A percentile compares a stretch with the other conserved stretches of the same genome.
Evolutionary conservation across 306 rosid genomes (phyloP).

Genomic region (Cicer bijugum): DNA sequence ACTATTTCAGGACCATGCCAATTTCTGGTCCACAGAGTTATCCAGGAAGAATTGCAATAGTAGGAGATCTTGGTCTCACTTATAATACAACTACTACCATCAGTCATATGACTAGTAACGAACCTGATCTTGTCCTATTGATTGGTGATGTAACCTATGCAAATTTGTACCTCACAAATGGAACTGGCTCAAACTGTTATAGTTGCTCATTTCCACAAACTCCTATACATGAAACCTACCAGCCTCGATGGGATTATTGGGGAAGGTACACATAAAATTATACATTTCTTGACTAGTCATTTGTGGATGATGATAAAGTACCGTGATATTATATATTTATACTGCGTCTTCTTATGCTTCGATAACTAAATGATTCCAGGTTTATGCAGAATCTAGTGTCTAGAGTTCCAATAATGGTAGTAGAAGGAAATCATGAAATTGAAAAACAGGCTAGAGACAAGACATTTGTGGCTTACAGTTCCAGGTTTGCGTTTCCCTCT

Average conservation of each 20-base stretch:
- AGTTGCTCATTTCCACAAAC: slow-evolving; percentile 70
- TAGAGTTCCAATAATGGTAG: slow-evolving; percentile 81
- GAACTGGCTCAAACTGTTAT: slow-evolving; percentile 84
- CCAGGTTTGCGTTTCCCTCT: slow-evolving; percentile 88
- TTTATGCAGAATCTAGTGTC: slow-evolving; percentile 80
- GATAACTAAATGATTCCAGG: slow-evolving; percentile 55
- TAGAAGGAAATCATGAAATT: slow-evolving; percentile 88
- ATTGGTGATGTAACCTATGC: slow-evolving; percentile 83
- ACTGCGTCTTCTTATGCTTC: slow-evolving; percentile 27
- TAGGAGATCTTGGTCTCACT: slow-evolving; percentile 94
- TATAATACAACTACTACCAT: slow-evolving; percentile 78
- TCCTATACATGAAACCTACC: slow-evolving; percentile 87
- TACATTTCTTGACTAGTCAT: slow-evolving; percentile 18
- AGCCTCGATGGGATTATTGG: slow-evolving; percentile 95
- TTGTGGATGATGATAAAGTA: neutral
- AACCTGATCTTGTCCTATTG: slow-evolving; percentile 79
- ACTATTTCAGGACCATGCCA: slow-evolving; percentile 77
- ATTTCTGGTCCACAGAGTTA: slow-evolving; percentile 62
- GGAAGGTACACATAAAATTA: slow-evolving; percentile 64
- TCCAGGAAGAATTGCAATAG: slow-evolving; percentile 66
- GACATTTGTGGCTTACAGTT: slow-evolving; percentile 80
- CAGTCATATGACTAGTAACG: slow-evolving; percentile 63
- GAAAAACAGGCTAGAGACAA: slow-evolving; percentile 63
- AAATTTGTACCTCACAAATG: slow-evolving; percentile 78
- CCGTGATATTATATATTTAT: slow-evolving; percentile 6